Evolutionary conservation across 768 basidiomycete genomes (phyloP).

Genomic region (Tricholoma matsutake): DNA sequence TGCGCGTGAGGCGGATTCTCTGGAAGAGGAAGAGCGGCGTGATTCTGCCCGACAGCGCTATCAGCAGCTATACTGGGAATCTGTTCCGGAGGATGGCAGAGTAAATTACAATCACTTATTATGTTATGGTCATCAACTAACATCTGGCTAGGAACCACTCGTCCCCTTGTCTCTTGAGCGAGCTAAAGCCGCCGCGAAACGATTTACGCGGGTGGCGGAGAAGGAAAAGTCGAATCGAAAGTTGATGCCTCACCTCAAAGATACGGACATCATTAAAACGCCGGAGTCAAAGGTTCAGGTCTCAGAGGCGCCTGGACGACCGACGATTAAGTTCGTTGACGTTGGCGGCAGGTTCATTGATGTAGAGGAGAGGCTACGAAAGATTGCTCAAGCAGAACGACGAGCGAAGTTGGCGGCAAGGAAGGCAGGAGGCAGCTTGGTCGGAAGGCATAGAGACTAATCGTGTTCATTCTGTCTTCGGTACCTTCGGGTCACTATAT

Average conservation of each 20-base stretch:
- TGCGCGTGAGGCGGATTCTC: slow-evolving; percentile 56
- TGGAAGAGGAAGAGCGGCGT: slow-evolving; percentile 54
- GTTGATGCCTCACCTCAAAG: slow-evolving; percentile 37
- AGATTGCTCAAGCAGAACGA: slow-evolving; percentile 49
- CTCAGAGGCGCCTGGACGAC: slow-evolving; percentile 42
- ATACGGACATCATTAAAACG: slow-evolving; percentile 35
- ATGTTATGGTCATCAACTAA: background rate
- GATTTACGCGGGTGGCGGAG: slow-evolving; percentile 29
- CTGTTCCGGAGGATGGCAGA: slow-evolving; percentile 62
- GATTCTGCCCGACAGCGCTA: slow-evolving; percentile 60
- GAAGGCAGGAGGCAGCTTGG: slow-evolving; percentile 18
- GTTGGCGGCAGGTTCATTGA: slow-evolving; percentile 71
- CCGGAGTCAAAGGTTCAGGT: slow-evolving; percentile 34
- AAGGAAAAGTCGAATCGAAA: slow-evolving; percentile 36
- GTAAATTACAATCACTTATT: slow-evolving; percentile 34
- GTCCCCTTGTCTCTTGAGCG: slow-evolving; percentile 55
- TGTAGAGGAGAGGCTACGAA: slow-evolving; percentile 45
- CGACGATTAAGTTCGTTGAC: slow-evolving; percentile 66
- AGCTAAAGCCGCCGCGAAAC: slow-evolving; percentile 39
- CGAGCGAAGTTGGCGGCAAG: slow-evolving; percentile 32
- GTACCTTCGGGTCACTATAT: background rate
- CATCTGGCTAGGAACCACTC: slow-evolving; percentile 50
- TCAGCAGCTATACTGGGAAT: slow-evolving; percentile 77
- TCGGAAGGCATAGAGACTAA: background rate
- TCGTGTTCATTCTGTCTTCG: background rate